These are phyloP conservation scores for Geotrichum restrictum DNA, from an alignment of 1,139 yeast species.

Conservation along the genomic window DNA sequence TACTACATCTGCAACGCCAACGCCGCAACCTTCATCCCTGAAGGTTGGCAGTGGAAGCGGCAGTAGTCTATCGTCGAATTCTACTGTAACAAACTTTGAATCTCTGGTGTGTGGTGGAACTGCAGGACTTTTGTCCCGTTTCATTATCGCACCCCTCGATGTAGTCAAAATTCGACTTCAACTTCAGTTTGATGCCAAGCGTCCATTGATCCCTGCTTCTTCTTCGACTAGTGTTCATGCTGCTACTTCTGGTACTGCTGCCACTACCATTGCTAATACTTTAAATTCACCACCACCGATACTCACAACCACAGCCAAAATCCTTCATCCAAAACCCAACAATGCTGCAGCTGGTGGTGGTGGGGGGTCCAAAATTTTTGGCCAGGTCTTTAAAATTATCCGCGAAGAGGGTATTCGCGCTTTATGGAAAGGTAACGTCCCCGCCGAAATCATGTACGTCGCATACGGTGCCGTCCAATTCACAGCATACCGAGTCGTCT, in stretches of 20 bases:
- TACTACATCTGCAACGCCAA: background rate
- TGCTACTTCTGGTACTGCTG: background rate
- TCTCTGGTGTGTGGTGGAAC: conserved; percentile 63
- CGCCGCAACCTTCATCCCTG: background rate
- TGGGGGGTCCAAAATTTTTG: conserved; percentile 24
- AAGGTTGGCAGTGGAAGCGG: conserved; percentile 15
- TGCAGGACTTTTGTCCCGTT: conserved; percentile 54
- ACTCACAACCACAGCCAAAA: conserved; percentile 11
- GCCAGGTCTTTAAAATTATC: conserved; percentile 41
- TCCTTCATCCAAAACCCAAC: conserved; percentile 13
- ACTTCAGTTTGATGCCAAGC: conserved; percentile 40
- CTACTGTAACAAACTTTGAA: conserved; percentile 35
- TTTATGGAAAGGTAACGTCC: conserved; percentile 92
- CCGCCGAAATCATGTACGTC: conserved; percentile 83
- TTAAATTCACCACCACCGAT: too few species aligned
- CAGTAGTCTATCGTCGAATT: conserved; percentile 28
- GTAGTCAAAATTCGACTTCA: conserved; percentile 84
- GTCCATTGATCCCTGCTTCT: background rate
- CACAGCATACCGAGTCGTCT: conserved; percentile 60
- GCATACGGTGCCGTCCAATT: conserved; percentile 85
- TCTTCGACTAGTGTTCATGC: background rate
- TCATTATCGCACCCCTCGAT: conserved; percentile 84
- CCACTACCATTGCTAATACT: too few species aligned
- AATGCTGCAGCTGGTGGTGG: background rate
- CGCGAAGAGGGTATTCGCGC: conserved; percentile 56